These are phyloP conservation scores for Chlamydomonas reinhardtii DNA, from an alignment of 163 green algal genomes.

Conservation along the genomic window DNA sequence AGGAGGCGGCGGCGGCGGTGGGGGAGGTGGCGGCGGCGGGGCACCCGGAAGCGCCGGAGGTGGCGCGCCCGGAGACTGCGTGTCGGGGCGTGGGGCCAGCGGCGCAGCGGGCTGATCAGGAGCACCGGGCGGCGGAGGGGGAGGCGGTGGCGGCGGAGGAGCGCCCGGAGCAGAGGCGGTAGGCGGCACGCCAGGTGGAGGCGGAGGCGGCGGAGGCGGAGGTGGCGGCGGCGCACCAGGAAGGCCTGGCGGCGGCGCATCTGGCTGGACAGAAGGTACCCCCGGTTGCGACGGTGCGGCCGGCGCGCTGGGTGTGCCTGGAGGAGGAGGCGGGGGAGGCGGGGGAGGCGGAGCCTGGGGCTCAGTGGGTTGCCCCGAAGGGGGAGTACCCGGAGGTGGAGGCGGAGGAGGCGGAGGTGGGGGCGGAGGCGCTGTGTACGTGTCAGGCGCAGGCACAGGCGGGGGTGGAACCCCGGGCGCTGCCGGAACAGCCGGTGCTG, in stretches of 20 bases:
- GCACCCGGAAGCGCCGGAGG: not conserved
- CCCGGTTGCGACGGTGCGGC: not conserved
- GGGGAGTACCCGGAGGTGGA: too few species aligned
- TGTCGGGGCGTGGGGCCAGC: not conserved
- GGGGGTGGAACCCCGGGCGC: not conserved
- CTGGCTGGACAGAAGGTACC: not conserved
- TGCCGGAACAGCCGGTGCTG: not conserved
- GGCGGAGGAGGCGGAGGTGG: too few species aligned
- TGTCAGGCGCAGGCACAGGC: not conserved
- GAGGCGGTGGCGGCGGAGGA: conserved; percentile 10
- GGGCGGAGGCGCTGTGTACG: too few species aligned
- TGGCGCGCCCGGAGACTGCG: not conserved
- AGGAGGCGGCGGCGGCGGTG: not conserved
- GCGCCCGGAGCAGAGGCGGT: not conserved
- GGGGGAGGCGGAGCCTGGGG: not conserved
- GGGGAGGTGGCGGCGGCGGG: conserved; percentile 14
- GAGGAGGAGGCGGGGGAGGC: not conserved
- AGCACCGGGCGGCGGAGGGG: not conserved
- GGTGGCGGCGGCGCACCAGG: too few species aligned
- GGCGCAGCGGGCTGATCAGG: not conserved
- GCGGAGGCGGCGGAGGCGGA: too few species aligned
- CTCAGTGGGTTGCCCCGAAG: too few species aligned
- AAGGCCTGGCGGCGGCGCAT: not conserved
- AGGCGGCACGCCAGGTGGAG: not conserved
- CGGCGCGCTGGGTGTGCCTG: not conserved